phyloP scores from a whole-genome alignment of 2,329 filamentous ascomycete species.

The Scedosporium dehoogii region DNA sequence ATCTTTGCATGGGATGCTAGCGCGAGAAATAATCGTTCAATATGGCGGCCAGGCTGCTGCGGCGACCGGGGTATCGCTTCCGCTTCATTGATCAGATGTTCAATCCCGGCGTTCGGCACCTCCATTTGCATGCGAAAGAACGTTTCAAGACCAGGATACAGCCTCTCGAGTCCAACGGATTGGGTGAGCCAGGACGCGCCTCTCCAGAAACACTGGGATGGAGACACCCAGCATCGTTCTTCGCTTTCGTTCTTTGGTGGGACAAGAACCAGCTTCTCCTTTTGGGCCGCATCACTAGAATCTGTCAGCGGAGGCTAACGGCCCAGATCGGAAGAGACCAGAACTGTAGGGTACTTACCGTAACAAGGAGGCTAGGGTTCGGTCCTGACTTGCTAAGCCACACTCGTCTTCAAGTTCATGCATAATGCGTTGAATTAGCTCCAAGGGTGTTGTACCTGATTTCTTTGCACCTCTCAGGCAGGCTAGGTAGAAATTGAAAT shows the following conservation, averaged over 20 bases:
- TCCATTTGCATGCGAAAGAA: constrained; percentile 4
- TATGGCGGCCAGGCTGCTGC: not conserved
- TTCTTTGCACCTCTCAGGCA: constrained; percentile 1
- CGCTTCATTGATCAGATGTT: constrained; percentile 7
- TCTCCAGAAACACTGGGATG: constrained; percentile 5
- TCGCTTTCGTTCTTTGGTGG: not conserved
- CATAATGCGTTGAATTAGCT: not conserved
- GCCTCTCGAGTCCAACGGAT: not conserved
- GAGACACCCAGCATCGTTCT: constrained; percentile 1
- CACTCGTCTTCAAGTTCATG: not conserved
- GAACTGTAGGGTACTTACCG: not conserved
- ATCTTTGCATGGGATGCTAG: not conserved
- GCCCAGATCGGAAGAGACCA: not conserved
- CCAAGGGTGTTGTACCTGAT: not conserved
- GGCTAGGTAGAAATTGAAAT: constrained; percentile 4
- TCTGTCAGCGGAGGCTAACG: not conserved
- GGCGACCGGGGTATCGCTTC: not conserved
- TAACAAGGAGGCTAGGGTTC: not conserved
- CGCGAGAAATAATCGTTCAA: constrained; percentile 1
- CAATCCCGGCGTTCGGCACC: not conserved
- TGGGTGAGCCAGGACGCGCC: constrained; percentile 8
- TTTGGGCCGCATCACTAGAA: not conserved
- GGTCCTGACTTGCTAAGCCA: not conserved
- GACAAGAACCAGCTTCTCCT: constrained; percentile 1
- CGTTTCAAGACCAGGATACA: constrained; percentile 5